A percentile compares a stretch with the other conserved stretches of the same genome.
Conservation (phyloP, 306 rosid genomes). For the Casuarina glauca region DNA sequence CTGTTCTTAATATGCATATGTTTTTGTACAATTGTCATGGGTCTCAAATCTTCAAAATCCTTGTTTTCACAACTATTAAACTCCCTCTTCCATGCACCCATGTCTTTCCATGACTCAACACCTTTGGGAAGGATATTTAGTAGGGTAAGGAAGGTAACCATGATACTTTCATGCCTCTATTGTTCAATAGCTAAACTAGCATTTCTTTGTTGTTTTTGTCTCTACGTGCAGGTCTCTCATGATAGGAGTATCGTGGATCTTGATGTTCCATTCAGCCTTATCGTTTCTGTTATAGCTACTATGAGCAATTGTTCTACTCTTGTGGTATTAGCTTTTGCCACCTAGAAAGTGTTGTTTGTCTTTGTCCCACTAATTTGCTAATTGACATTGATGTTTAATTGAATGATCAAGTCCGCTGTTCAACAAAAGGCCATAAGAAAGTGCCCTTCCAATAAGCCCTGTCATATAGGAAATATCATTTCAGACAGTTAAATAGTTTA, state of each 20-base stretch:
- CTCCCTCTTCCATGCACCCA: conserved; percentile 76
- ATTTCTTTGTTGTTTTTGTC: conserved; percentile 6
- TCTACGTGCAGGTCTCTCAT: conserved; percentile 59
- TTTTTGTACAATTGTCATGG: conserved; percentile 47
- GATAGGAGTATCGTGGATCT: conserved; percentile 87
- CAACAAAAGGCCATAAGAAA: conserved; percentile 60
- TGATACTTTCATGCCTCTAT: not conserved
- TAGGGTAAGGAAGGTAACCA: conserved; percentile 52
- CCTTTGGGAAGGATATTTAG: conserved; percentile 93
- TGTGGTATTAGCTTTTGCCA: conserved; percentile 51
- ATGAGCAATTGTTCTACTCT: conserved; percentile 43
- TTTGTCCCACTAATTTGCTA: conserved; percentile 66
- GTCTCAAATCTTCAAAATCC: conserved; percentile 71
- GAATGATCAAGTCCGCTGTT: conserved; percentile 40
- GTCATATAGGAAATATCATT: not conserved
- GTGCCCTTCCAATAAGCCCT: conserved; percentile 59
- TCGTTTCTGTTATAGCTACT: conserved; percentile 64
- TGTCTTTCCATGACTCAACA: conserved; percentile 95
- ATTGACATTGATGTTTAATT: conserved; percentile 43
- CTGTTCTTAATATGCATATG: conserved; percentile 49
- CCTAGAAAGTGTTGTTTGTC: conserved; percentile 60
- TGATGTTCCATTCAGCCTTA: conserved; percentile 59
- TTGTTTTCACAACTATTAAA: conserved; percentile 65
- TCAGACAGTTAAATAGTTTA: not conserved
- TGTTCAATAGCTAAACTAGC: conserved; percentile 14